Evolutionary conservation across 441 rosid species (phyloP), one percentile per base, ranked within the genome.

Genomic region (Lepidium campestre): DNA sequence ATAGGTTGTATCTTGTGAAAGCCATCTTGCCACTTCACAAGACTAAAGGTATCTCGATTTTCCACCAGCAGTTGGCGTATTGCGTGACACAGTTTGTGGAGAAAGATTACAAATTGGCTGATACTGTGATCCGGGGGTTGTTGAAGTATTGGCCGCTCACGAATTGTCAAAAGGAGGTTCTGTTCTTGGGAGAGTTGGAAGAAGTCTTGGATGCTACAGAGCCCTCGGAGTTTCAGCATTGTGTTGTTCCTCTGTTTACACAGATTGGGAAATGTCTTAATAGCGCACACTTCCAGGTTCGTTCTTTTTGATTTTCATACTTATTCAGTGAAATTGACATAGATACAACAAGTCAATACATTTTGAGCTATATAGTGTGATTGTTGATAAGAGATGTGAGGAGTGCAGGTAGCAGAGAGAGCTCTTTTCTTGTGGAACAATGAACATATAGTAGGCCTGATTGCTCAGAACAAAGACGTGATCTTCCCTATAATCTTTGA

Each of bases 381-480:
- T 19, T 67, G 52, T 60, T 61, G 64, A 66, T 72, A 17, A 60
- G 48, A 25, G 47, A 45, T 60, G 65, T 52, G 57, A 18, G 42
- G 45, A 39, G 2, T 65, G 68, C 75, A 82, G 86, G 83, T 82
- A 6, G 86, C 86, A 6, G 86, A 82, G 76, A 70, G 86, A 45
- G 76, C 83, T 57, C 76, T 82, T 13, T 82, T 82, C 80, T 71
- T 79, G 79, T 82, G 86, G 83, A 82, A 82, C 77, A 82, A 77
- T 4, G 83, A 82, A 61, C 86, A 82, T 65, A 73, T 82, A 10
- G 86, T 82, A 62, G 69, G 72, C 36, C 18, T 82, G 62, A 79
- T 82, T 13, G 75, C 82, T 31, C 65, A 79, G 67, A 75, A 79
- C 63, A 72, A 79, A 62, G 65, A 68, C 14, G 67, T 75, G 74